Base-by-base conservation (phyloP, 768 basidiomycete genomes). In the Lentinula edodes region DNA sequence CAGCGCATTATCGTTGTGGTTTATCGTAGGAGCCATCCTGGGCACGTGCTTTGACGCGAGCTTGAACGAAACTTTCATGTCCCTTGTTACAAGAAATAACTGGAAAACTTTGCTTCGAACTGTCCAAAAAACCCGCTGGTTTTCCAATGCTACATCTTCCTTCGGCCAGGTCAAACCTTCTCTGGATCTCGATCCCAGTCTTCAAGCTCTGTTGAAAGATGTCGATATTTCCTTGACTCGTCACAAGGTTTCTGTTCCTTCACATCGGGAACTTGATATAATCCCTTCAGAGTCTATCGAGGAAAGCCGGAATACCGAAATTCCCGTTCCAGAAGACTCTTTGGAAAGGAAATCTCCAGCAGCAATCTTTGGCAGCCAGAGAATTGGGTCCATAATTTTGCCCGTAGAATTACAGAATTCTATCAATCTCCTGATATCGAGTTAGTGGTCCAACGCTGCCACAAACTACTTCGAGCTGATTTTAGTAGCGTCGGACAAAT, bases 361-460 rank as follows among this genome's bases (percentile, higher is more conserved):
- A 20, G 93, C 93, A 18, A 75, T 78, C 23, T 91, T 91, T 71
- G 95, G 94, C 16, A 88, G 89, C 66, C 79, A 85, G 61, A 75
- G 81, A 46, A 80, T 92, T 52, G 91, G 92, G 8, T 75, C 86
- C 48, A 84, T 94, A 7, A 75, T 88, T 12, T 68, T 98, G 12
- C 89, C 95, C 0, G 71, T 80, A 8, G 88, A 94, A 71, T 77
- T 98, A 46, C 82, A 87, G 65, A 76, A 77, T 12, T 75, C 88
- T 5, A 87, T 97, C 53, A 79, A 81, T 61, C 66, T 72, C 9
- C 78, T 95, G 57, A 90, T 98, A 62, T 76, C 83, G 60, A 82
- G 91, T 90, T 64, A 64, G 76, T 61, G 16, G 46, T 60, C 60
- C 57, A 58, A 61, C 38, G 12, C 43, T 52, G 58, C 51, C 32